Base-by-base conservation (phyloP, 176 grass and related monocot genomes). In the Oryza officinalis region DNA sequence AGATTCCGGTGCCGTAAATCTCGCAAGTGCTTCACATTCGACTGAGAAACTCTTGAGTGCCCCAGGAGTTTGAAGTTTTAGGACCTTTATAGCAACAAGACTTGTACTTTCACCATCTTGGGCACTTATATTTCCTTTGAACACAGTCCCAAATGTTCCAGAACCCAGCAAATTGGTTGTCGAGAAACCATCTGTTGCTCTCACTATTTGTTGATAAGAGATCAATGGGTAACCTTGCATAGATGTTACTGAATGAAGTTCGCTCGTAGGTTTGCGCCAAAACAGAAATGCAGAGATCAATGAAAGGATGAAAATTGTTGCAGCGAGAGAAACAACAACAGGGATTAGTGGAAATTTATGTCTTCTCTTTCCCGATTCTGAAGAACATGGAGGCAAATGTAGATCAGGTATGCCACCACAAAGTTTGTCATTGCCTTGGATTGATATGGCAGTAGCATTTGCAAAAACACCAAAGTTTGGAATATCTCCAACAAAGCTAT, bases 11-110 rank as follows among this genome's bases (percentile, higher is more conserved):
- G 75, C 6, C 76, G 43, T 67, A 89, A 0, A 4, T 33, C 32
- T 22, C 82, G 54, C 12, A 82, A 82, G 27, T 13, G 49, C 70
- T 86, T 90, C 71, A 15, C 88, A 90, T 86, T 90, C 88, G 0
- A 63, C 76, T 2, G 10, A 13, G 49, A 90, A 90, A 71, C 64
- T 90, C 8, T 71, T 78, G 4, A 69, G 20, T 27, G 46, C 78
- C 13, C 11, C 30, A 4, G 26, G 86, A 76, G 47, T 31, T 31
- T 81, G 45, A 31, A 75, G 83, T 23, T 82, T 82, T 35, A 86
- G 1, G 13, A 90, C 88, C 61, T 90, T 86, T 10, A 90, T 45
- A 50, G 88, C 79, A 66, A 87, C 72, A 32, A 78, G 30, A 15
- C 1, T 63, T 37, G 57, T 15, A 10, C 9, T 41, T 35, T 79